Conservation (phyloP, 1,284 basidiomycete species). For the Microbotryum intermedium region DNA sequence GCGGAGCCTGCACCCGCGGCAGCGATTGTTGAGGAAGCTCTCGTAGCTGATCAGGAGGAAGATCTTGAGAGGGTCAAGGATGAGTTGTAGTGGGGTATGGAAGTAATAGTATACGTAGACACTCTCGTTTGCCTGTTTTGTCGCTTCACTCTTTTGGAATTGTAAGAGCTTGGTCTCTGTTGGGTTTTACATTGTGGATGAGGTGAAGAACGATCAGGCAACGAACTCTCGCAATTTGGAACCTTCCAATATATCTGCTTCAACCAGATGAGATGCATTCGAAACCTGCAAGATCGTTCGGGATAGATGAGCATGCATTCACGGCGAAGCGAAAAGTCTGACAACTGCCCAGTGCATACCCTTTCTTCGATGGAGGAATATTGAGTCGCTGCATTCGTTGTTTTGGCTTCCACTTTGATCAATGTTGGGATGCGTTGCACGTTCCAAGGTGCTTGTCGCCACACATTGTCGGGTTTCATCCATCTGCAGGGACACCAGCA, state of each 20-base stretch:
- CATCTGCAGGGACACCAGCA: neutral
- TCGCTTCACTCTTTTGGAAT: neutral
- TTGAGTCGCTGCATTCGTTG: neutral
- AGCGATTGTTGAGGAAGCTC: neutral
- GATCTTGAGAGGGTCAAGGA: neutral
- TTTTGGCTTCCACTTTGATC: neutral
- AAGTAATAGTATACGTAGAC: neutral
- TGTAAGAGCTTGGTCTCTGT: neutral
- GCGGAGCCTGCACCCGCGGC: neutral
- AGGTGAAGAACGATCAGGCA: neutral
- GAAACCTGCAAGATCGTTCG: neutral
- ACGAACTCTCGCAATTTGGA: neutral
- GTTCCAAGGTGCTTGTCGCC: conserved; percentile 1
- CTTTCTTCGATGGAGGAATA: neutral
- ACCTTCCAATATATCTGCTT: conserved; percentile 2
- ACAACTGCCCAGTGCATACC: neutral
- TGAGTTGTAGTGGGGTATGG: neutral
- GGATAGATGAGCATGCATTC: neutral
- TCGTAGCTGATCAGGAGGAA: neutral
- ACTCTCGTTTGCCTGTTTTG: neutral
- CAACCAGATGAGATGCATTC: neutral
- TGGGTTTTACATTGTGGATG: neutral
- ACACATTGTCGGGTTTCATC: conserved; percentile 2
- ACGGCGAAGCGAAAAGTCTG: too few relatives aligned
- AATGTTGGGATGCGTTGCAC: neutral